phyloP scores from a whole-genome alignment of 208 protist species.

The Acanthamoeba sp. region DNA sequence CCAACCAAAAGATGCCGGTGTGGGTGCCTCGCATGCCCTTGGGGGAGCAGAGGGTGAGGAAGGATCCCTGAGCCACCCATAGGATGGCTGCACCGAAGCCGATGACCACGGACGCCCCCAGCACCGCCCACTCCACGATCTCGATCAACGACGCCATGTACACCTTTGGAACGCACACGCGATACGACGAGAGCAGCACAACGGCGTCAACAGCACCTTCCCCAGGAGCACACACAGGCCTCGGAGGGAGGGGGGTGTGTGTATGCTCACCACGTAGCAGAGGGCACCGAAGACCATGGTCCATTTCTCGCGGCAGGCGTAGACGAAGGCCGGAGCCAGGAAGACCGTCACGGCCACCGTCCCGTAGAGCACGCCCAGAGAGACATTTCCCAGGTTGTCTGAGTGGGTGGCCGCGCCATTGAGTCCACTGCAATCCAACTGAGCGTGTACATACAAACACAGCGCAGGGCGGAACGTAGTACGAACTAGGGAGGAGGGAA shows the following conservation, averaged over 20 bases:
- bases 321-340: constrained; percentile 46
- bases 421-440: too few relatives aligned
- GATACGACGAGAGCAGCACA: too few relatives aligned
- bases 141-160: constrained; percentile 71
- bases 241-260: too few relatives aligned
- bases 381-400: constrained; percentile 68
- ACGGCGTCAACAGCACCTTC: too few relatives aligned
- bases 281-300: constrained; percentile 71
- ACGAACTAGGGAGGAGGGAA: constrained; percentile 60
- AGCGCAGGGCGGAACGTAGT: background rate
- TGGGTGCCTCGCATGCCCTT: background rate
- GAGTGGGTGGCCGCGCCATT: background rate
- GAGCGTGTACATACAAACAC: too few relatives aligned
- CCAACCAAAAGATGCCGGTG: constrained; percentile 76
- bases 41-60: constrained; percentile 45
- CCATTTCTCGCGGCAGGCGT: constrained; percentile 53
- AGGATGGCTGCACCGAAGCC: constrained; percentile 78
- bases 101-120: background rate
- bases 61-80: constrained; percentile 73
- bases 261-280: constrained; percentile 47
- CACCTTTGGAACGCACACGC: background rate
- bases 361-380: constrained; percentile 73
- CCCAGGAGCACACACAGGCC: too few relatives aligned
- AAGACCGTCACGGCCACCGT: constrained; percentile 69
- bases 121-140: constrained; percentile 55